Percentiles rank a stretch among this genome's conserved stretches.
These are phyloP conservation scores for Chaetomium sp. DNA, from an alignment of 2,329 filamentous ascomycete species.

Conservation along the genomic window DNA sequence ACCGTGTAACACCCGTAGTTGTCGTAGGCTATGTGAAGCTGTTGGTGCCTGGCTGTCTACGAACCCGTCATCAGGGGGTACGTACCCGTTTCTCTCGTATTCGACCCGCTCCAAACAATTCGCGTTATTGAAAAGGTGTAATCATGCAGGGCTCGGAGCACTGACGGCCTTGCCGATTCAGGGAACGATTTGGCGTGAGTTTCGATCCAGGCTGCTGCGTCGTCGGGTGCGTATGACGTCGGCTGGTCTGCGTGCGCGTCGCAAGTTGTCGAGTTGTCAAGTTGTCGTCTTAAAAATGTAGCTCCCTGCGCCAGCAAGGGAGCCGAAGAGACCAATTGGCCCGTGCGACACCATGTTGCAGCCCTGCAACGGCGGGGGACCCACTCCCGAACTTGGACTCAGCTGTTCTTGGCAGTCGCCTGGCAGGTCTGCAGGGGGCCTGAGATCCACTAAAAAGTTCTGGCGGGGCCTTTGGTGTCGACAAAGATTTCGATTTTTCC, in stretches of 20 bases:
- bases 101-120: slow-evolving; percentile 11
- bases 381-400: neutral
- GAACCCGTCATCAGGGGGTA: neutral
- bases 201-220: neutral
- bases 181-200: too few relatives aligned
- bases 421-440: too few relatives aligned
- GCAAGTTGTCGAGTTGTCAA: neutral
- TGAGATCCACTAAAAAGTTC: slow-evolving; percentile 11
- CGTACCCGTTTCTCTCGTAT: neutral
- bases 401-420: slow-evolving; percentile 1
- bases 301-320: neutral
- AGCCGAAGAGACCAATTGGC: neutral
- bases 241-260: neutral
- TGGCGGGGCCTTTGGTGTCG: neutral
- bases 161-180: neutral
- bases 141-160: slow-evolving; percentile 5
- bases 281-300: slow-evolving; percentile 5
- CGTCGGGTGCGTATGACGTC: too few relatives aligned
- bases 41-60: too few relatives aligned
- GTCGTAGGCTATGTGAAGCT: too few relatives aligned
- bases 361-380: neutral
- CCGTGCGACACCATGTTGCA: neutral
- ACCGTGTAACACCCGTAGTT: neutral
- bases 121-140: slow-evolving; percentile 4
- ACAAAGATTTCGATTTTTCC: neutral